Conservation (phyloP, 1,284 basidiomycete genomes). For the Trichosporon sp. region DNA sequence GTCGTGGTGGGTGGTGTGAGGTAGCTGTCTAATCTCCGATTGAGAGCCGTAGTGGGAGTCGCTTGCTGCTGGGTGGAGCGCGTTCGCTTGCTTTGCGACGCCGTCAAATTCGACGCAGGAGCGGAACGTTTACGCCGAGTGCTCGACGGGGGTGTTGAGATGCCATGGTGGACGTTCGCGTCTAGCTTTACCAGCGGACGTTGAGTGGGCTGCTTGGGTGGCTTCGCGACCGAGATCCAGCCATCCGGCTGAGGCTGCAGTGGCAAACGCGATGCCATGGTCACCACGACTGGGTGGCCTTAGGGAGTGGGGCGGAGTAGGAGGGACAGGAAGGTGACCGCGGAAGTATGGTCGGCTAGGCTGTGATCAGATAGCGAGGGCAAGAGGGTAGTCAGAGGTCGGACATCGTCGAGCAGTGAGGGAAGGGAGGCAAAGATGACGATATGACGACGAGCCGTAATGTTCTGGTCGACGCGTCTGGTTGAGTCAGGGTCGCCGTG, state of each 20-base stretch:
- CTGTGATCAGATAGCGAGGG: neutral
- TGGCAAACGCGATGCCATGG: constrained; percentile 19
- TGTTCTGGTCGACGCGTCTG: constrained; percentile 2
- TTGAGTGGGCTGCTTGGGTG: constrained; percentile 5
- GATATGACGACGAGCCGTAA: too few relatives aligned
- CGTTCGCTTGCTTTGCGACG: neutral
- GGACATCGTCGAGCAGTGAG: neutral
- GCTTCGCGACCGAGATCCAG: constrained; percentile 25
- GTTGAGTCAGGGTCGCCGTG: neutral
- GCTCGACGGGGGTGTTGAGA: constrained; percentile 25
- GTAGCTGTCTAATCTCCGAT: constrained; percentile 3
- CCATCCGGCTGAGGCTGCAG: constrained; percentile 30
- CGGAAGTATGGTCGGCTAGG: too few relatives aligned
- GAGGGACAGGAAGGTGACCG: neutral
- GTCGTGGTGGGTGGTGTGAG: constrained; percentile 14
- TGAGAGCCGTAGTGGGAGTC: constrained; percentile 4
- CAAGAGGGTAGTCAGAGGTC: neutral
- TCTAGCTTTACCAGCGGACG: constrained; percentile 12
- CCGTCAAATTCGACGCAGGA: neutral
- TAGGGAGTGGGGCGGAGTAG: neutral
- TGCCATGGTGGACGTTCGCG: constrained; percentile 17
- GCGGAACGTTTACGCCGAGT: constrained; percentile 6
- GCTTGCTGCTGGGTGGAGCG: neutral
- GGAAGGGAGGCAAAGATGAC: neutral
- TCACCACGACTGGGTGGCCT: neutral